Evolutionary conservation across 2,329 filamentous ascomycete species (phyloP), one percentile per base, ranked within the genome.

Genomic region (Cladophialophora exuberans): DNA sequence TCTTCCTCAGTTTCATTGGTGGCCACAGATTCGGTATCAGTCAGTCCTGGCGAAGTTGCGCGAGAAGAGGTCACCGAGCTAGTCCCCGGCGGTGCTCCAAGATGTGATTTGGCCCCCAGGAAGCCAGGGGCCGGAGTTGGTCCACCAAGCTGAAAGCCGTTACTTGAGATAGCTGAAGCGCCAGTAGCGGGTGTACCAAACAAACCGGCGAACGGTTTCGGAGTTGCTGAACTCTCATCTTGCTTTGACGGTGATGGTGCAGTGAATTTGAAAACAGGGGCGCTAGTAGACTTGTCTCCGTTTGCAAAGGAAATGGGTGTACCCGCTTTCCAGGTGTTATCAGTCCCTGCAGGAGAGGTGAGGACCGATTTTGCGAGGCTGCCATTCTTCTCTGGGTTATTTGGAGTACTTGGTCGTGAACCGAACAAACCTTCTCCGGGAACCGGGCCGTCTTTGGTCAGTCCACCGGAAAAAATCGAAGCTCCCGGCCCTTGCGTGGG

Each of bases 321-420:
- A 38, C 73, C 71, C 6, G 68, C 68, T 59, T 77, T 78, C 76
- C 76, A 80, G 2, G 76, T 79, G 45, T 79, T 70, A 59, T 79
- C 74, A 23, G 53, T 59, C 20, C 56, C 56, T 18, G 64, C 64
- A 17, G 55, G 59, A 30, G 64, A 60, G 31, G 61, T 64, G 10
- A 57, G 47, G 26, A 57, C 53, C 15, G 56, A 56, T 42, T 47
- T 57, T 25, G 61, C 52, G 22, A 57, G 44, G 22, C 41, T 57
- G 46, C 36, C 39, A 30, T 54, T 57, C 26, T 59, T 56, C 31
- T 59, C 59, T 23, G 38, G 51, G 22, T 60, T 58, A 31, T 56
- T 60, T 13, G 63, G 57, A 25, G 66, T 64, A 36, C 59, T 64
- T 25, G 65, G 60, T 36, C 63, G 36, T 17, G 65, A 64, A 11